Evolutionary conservation across 805 yeast genomes (phyloP).

Genomic region (Diddensiella transvaalensis): DNA sequence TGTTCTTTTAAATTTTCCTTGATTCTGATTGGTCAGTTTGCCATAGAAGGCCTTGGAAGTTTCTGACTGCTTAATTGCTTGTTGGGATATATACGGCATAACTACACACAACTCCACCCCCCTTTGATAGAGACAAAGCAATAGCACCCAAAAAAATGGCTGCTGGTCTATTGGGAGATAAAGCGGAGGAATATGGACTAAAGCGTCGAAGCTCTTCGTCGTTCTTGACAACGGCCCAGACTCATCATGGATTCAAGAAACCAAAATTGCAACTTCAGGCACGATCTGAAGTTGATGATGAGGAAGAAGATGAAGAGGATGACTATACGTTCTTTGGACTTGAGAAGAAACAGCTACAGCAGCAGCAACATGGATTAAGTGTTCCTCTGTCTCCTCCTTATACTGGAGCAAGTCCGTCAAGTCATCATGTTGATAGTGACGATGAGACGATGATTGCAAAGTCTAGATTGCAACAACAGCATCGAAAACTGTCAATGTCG

Average conservation of each 20-base stretch:
- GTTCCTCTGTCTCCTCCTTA: conserved; percentile 2
- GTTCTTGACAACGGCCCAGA: not conserved
- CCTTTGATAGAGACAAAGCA: no score
- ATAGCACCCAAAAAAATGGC: no score
- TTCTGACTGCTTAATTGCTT: conserved; percentile 5
- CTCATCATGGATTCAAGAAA: not conserved
- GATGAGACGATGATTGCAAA: not conserved
- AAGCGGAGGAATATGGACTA: not conserved
- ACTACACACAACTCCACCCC: no score
- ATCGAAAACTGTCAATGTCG: no score
- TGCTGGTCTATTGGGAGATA: no score
- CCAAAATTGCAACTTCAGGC: not conserved
- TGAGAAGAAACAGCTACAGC: not conserved
- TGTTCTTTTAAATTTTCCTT: not conserved
- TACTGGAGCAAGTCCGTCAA: conserved; percentile 5
- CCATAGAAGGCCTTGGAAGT: conserved; percentile 5
- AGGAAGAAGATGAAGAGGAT: conserved; percentile 7
- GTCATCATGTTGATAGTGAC: conserved; percentile 4
- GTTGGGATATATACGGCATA: conserved; percentile 2
- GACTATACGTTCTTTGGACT: conserved; percentile 10
- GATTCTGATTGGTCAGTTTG: conserved; percentile 1
- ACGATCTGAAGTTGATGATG: not conserved
- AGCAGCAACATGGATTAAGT: not conserved
- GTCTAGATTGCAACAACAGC: not conserved
- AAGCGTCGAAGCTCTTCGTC: not conserved